A percentile compares a stretch with the other conserved stretches of the same genome.
Conservation (phyloP, 495 filamentous ascomycete species). For the Annulohypoxylon bovei region DNA sequence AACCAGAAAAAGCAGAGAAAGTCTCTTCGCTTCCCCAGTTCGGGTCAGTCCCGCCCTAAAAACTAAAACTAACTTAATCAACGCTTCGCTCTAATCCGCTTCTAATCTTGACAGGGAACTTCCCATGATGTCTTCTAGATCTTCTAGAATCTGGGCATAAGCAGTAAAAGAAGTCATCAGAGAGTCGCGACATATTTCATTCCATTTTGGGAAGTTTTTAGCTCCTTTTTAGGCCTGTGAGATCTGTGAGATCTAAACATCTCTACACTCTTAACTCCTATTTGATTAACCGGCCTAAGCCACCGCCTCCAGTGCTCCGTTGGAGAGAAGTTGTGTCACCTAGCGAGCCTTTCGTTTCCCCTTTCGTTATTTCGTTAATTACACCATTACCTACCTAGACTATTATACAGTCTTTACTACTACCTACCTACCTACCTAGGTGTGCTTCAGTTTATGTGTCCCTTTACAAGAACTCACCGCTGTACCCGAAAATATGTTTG, state of each 20-base stretch:
- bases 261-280: neutral
- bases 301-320: neutral
- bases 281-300: neutral
- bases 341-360: neutral
- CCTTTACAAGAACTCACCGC: neutral
- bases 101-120: constrained; percentile 22
- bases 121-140: constrained; percentile 20
- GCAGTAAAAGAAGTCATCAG: neutral
- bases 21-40: constrained; percentile 20
- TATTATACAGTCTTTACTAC: neutral
- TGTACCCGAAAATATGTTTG: constrained; percentile 30
- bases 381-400: neutral
- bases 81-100: constrained; percentile 3
- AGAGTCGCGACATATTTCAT: neutral
- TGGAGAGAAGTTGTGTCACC: constrained; percentile 20
- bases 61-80: constrained; percentile 16
- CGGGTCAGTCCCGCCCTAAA: constrained; percentile 26
- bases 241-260: neutral
- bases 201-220: constrained; percentile 5
- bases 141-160: neutral
- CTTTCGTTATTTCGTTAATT: neutral
- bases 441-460: neutral
- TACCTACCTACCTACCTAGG: neutral
- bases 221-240: neutral
- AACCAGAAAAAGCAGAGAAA: neutral